Evolutionary conservation across 257 asterid genomes (phyloP), one percentile per base, ranked within the genome.

Genomic region (Primulina huaijiensis): DNA sequence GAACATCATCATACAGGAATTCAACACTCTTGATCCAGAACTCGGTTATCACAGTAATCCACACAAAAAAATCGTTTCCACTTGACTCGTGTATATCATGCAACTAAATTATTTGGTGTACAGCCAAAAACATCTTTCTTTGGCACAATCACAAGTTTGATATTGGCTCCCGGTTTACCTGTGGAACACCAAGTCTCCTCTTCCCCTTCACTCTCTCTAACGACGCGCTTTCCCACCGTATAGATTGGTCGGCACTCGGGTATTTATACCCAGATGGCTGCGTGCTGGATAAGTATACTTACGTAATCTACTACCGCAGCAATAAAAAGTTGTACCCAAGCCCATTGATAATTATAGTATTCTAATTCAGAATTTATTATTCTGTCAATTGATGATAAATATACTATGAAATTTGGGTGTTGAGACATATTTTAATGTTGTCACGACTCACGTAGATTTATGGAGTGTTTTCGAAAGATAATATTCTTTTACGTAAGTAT

Each of bases 171-270:
- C 17, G 10, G 50, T 8, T 62, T 79, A 77, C 87, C 84, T 69
- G 77, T 62, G 70, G 81, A 79, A 79, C 59, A 52, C 77, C 71
- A 74, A 43, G 70, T 66, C 71, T 63, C 71, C 60, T 83, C 40
- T 43, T 59, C 73, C 72, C 69, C 62, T 72, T 27, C 30, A 2
- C 29, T 59, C 76, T 9, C 65, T 34, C 20, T 34, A 11, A 3
- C 60, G 1, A 11, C 60, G 34, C 35, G 33, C 52, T 67, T 65
- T 65, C 19, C 30, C 23, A 9, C 60, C 0, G 20, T 4, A 17
- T 8, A 50, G 17, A 3, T 50, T 5, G 57, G 57, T 65, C 59
- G 6, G 23, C 25, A 6, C 55, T 35, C 23, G 67, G 58, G 7
- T 35, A 60, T 71, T 75, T 75, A 75, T 79, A 76, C 27, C 17